Conservation (phyloP, 768 basidiomycete species). For the Cyclocybe cylindracea region DNA sequence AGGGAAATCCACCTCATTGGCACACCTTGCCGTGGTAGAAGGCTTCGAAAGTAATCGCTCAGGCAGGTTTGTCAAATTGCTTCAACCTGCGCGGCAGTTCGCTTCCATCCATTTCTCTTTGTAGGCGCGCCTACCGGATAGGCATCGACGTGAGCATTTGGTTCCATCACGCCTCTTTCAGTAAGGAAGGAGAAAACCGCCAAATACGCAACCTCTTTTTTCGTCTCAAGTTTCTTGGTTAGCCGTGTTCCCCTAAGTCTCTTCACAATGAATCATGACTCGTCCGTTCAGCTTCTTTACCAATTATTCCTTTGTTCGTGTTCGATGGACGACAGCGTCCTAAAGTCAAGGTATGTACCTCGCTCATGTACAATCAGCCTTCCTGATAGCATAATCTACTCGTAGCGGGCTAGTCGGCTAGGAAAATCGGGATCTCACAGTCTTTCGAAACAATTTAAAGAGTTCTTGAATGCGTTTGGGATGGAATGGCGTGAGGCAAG, state of each 20-base stretch:
- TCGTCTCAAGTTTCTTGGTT: constrained; percentile 54
- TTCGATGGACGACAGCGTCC: constrained; percentile 75
- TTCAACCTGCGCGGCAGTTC: constrained; percentile 29
- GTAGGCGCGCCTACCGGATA: constrained; percentile 54
- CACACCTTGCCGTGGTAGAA: constrained; percentile 22
- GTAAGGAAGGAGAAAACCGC: constrained; percentile 70
- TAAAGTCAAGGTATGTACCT: constrained; percentile 54
- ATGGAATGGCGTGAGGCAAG: constrained; percentile 58
- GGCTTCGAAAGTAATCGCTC: constrained; percentile 45
- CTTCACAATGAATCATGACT: not conserved
- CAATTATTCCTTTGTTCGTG: constrained; percentile 70
- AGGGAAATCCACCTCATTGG: constrained; percentile 23
- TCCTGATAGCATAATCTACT: not conserved
- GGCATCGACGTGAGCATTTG: constrained; percentile 74
- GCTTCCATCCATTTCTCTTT: constrained; percentile 23
- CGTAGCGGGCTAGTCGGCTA: constrained; percentile 28
- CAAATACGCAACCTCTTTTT: constrained; percentile 72
- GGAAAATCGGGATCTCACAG: constrained; percentile 49
- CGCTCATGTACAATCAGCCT: constrained; percentile 18
- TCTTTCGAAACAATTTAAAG: constrained; percentile 47
- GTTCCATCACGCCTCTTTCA: constrained; percentile 61
- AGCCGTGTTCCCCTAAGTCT: constrained; percentile 19
- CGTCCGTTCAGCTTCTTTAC: constrained; percentile 21
- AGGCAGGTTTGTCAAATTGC: constrained; percentile 40
- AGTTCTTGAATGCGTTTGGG: constrained; percentile 57